Evolutionary conservation across 2,329 filamentous ascomycete genomes (phyloP).

Genomic region (Lomentospora prolificans): DNA sequence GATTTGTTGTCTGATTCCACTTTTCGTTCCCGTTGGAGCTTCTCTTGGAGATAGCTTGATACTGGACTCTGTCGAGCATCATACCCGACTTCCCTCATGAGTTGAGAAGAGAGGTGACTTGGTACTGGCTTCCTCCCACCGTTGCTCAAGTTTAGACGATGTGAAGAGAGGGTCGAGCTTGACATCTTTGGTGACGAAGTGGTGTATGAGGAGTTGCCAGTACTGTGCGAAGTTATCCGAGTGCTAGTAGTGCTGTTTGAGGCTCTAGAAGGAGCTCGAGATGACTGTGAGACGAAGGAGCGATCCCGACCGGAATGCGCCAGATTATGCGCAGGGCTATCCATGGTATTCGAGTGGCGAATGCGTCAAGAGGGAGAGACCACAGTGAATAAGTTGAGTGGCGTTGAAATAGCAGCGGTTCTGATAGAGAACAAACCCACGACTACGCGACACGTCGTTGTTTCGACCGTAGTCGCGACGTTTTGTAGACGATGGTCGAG

Average conservation of each 20-base stretch:
- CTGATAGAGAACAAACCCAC: no score
- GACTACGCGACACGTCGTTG: no score
- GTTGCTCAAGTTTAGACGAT: slow-evolving; percentile 29
- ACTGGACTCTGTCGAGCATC: slow-evolving; percentile 31
- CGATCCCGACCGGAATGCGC: not conserved
- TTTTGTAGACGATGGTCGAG: no score
- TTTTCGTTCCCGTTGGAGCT: slow-evolving; percentile 39
- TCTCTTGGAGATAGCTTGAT: slow-evolving; percentile 46
- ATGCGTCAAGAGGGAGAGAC: no score
- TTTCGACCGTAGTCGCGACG: no score
- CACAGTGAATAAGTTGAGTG: no score
- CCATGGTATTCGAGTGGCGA: slow-evolving; percentile 3
- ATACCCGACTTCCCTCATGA: slow-evolving; percentile 24
- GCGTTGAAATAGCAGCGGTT: no score
- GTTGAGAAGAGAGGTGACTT: slow-evolving; percentile 17
- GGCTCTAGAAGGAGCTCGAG: slow-evolving; percentile 35
- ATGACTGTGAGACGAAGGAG: slow-evolving; percentile 15
- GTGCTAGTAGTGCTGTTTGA: slow-evolving; percentile 33
- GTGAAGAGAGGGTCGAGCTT: slow-evolving; percentile 25
- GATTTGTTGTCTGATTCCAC: slow-evolving; percentile 34
- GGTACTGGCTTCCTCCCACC: slow-evolving; percentile 17
- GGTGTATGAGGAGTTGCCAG: slow-evolving; percentile 30
- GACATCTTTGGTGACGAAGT: slow-evolving; percentile 25
- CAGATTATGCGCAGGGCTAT: not conserved
- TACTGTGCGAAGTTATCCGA: slow-evolving; percentile 29